These are phyloP conservation scores for Puccinia triticina DNA, from an alignment of 1,284 basidiomycete species.

Conservation along the genomic window DNA sequence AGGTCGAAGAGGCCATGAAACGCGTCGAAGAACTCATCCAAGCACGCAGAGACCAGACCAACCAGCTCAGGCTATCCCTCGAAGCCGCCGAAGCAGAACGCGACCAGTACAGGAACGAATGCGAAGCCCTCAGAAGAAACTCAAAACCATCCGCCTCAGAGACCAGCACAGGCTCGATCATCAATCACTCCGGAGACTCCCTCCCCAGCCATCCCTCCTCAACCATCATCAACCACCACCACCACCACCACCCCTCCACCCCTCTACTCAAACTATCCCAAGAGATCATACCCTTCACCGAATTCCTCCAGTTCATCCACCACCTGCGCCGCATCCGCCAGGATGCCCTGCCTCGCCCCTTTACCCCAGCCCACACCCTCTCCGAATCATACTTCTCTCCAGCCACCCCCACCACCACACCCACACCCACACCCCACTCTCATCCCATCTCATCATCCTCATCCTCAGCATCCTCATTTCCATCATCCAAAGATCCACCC, in stretches of 20 bases:
- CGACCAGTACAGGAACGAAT: conserved; percentile 37
- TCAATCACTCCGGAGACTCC: not conserved
- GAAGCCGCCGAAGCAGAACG: conserved; percentile 47
- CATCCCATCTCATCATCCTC: conserved; percentile 27
- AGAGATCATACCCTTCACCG: conserved; percentile 71
- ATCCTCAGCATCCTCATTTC: conserved; percentile 53
- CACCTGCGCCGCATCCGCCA: conserved; percentile 75
- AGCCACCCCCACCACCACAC: conserved; percentile 15
- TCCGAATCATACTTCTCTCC: conserved; percentile 53
- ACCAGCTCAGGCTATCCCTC: conserved; percentile 63
- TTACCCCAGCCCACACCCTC: conserved; percentile 30
- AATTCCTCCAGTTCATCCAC: conserved; percentile 79
- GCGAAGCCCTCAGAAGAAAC: conserved; percentile 51
- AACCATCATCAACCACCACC: not conserved
- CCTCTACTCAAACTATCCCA: conserved; percentile 13
- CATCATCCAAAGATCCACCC: conserved; percentile 5
- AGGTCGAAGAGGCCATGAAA: conserved; percentile 77
- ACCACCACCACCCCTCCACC: not conserved
- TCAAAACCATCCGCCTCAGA: too few species aligned
- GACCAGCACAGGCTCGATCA: conserved; percentile 9
- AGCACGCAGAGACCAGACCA: conserved; percentile 81
- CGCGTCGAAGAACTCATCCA: conserved; percentile 83
- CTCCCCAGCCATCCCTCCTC: not conserved
- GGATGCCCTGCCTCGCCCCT: conserved; percentile 6
- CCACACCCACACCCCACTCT: conserved; percentile 21